Percentiles rank a stretch among this genome's conserved stretches.
phyloP scores from a whole-genome alignment of 2,329 filamentous ascomycete species.

The Cladorrhinum sp. region DNA sequence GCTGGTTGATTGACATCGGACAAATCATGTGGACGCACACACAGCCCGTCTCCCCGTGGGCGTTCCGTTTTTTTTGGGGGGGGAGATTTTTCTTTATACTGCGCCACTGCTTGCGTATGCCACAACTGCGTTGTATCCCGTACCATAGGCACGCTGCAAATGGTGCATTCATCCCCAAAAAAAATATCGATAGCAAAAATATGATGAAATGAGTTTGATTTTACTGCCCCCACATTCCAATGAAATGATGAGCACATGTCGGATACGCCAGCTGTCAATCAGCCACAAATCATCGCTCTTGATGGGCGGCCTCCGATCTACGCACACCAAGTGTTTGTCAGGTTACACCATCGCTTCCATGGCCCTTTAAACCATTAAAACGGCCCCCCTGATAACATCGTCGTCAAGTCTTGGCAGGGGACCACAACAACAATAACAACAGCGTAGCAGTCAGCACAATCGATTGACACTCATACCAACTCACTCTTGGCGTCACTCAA shows the following conservation, averaged over 20 bases:
- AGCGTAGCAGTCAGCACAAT: too few species aligned
- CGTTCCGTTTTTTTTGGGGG: too few species aligned
- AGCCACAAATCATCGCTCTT: not conserved
- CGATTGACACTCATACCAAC: not conserved
- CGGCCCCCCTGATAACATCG: not conserved
- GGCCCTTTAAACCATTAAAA: not conserved
- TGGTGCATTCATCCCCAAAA: too few species aligned
- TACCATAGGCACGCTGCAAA: too few species aligned
- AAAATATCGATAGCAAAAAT: not conserved
- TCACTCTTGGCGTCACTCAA: slow-evolving; percentile 17
- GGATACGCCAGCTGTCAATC: not conserved
- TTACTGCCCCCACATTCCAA: not conserved
- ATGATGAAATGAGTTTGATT: not conserved
- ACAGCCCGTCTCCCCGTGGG: too few species aligned
- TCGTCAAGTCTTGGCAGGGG: not conserved
- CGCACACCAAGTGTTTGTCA: not conserved
- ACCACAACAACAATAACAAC: not conserved
- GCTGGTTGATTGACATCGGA: not conserved
- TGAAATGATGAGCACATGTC: not conserved
- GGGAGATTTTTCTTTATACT: too few species aligned
- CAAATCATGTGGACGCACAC: not conserved
- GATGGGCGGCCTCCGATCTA: not conserved
- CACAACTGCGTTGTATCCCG: too few species aligned
- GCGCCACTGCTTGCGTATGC: too few species aligned
- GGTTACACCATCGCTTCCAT: not conserved